Base-by-base conservation (phyloP, 108 stramenopile genomes). In the Cylindrotheca fusiformis region DNA sequence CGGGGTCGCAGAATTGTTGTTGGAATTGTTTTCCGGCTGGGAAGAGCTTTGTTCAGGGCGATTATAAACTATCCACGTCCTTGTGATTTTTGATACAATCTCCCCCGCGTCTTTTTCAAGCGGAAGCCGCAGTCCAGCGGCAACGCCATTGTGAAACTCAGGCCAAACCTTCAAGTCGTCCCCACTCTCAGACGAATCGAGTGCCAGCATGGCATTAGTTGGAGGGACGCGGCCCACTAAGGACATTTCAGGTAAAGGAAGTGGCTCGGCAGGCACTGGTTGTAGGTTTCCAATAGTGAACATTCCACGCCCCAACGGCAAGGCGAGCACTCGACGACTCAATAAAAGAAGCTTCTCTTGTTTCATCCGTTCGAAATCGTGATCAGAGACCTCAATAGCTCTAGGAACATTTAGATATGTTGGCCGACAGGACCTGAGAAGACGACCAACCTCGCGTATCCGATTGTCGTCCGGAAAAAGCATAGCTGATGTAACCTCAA, bases 141-240 rank as follows among this genome's bases (percentile, higher is more conserved):
- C 97, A 20, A 96, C 96, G 17, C 97, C 99, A 70, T 99, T 99
- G 78, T 99, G 97, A 74, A 99, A 99, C 60, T 97, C 94, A 6
- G 97, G 95, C 97, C 99, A 99, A 22, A 92, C 77, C 24, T 81
- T 82, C 48, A 87, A 63, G 32, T 96, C 95, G 32, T 81, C 48
- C 24, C 79, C 77, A 47, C 80, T 81, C 24, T 84, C 74, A 25
- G 63, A 68, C 49, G 80, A 67, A 49, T 95, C 91, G n/a, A 95
- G 68, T 26, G 88, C 81, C 30, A 98, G 71, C 4, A 71, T 79
- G 8, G 86, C 84, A 78, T 97, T 97, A 29, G 82, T 69, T 8
- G 99, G 99, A 28, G 96, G 94, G 19, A 97, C 84, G 30, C 95
- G 63, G 30, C 96, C 97, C 10, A 86, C 82, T 8, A 99, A 67